Evolutionary conservation across 1,284 basidiomycete genomes (phyloP), one percentile per base, ranked within the genome.

Genomic region (Apiotrichum porosum): DNA sequence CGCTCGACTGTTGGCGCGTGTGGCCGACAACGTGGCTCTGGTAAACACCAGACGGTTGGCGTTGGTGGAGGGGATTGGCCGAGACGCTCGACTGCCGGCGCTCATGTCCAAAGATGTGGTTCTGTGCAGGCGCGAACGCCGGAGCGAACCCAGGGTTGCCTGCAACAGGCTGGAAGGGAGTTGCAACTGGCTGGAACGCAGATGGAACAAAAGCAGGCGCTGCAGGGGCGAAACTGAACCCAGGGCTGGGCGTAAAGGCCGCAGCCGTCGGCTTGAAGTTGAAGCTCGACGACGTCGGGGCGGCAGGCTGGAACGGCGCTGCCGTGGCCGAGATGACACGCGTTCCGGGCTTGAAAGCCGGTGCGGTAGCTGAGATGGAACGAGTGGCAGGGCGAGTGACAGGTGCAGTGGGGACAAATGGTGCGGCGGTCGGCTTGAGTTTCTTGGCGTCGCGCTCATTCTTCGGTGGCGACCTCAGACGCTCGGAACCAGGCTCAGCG

Each of bases 321-420:
- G 31, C 24, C 13, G 34, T 40, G 21, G 44, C 31, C 12, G 19
- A 13, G 44, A 39, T 37, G n/a, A n/a, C n/a, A n/a, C n/a, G n/a
- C n/a, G n/a, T n/a, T 2, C n/a, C 13, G 6, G 39, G 39, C 12
- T 21, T 23, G 41, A 35, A 35, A 8, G 13, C 28, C 5, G 44
- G 23, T 15, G 31, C 24, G 15, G 34, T 40, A n/a, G 44, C 31
- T n/a, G 19, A 13, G 44, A 39, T 37, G n/a, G n/a, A n/a, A n/a
- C n/a, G n/a, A n/a, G n/a, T n/a, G n/a, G n/a, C n/a, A n/a, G n/a
- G n/a, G n/a, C n/a, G n/a, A n/a, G n/a, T n/a, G 15, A 24, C 36
- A 5, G 43, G 17, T 9, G 44, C 32, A 3, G 36, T 32, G 6
- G 47, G 47, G 15, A 24, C 21, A 41, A 49, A 40, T 2, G 41